A percentile compares a stretch with the other conserved stretches of the same genome.
Evolutionary conservation across 805 yeast species (phyloP).

Genomic region (Kuraishia molischiana): DNA sequence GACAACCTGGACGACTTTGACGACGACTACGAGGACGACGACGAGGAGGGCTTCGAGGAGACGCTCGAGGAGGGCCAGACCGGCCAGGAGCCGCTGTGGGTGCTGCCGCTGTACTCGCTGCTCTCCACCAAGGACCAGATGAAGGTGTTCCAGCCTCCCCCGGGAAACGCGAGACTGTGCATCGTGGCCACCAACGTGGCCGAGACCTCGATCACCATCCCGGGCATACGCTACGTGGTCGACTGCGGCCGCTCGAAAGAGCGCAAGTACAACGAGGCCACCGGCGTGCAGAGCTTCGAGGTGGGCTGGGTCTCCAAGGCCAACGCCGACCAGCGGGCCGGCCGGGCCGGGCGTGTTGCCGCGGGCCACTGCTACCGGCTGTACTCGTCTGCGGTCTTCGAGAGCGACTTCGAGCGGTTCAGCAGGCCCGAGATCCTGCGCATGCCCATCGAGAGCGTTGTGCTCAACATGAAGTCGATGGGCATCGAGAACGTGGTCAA

Average conservation of each 20-base stretch:
- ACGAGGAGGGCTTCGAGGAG: constrained; percentile 64
- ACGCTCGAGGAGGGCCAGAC: constrained; percentile 60
- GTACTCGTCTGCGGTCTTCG: constrained; percentile 89
- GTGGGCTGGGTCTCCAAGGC: constrained; percentile 93
- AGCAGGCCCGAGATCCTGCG: constrained; percentile 83
- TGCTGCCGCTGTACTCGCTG: constrained; percentile 84
- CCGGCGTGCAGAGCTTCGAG: constrained; percentile 89
- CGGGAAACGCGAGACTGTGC: constrained; percentile 77
- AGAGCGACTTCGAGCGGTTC: constrained; percentile 75
- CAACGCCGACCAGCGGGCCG: constrained; percentile 89
- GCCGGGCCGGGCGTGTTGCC: constrained; percentile 98
- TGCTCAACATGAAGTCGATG: constrained; percentile 92
- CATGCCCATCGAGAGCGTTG: constrained; percentile 97
- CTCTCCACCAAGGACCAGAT: constrained; percentile 93
- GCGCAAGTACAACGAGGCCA: constrained; percentile 67
- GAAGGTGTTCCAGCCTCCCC: constrained; percentile 83
- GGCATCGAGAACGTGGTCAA: constrained; percentile 85
- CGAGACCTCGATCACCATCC: constrained; percentile 94
- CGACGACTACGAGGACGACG: constrained; percentile 43
- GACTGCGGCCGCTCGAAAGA: constrained; percentile 95
- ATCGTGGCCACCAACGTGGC: constrained; percentile 97
- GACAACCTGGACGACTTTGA: constrained; percentile 32
- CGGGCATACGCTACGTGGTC: constrained; percentile 88
- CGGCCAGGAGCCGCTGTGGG: constrained; percentile 72
- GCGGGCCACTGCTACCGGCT: constrained; percentile 96